Evolutionary conservation across 805 yeast species (phyloP).

Genomic region (Candida mattraensis): DNA sequence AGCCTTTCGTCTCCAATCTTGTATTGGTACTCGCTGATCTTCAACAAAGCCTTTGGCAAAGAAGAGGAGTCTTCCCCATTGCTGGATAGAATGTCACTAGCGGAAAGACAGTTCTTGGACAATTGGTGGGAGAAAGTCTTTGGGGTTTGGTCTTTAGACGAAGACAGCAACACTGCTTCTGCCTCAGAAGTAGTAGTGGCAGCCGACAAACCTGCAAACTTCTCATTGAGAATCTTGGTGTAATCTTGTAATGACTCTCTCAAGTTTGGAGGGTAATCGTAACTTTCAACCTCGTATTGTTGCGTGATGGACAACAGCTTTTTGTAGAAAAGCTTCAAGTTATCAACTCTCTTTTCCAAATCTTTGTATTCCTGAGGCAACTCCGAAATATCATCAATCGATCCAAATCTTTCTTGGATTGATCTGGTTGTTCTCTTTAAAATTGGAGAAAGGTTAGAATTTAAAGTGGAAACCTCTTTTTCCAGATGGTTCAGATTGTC

Average conservation of each 20-base stretch:
- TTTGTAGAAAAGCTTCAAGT: conserved; percentile 58
- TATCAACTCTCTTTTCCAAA: conserved; percentile 67
- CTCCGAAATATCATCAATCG: conserved; percentile 67
- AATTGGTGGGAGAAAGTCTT: conserved; percentile 76
- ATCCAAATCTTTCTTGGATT: conserved; percentile 61
- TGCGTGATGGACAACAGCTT: conserved; percentile 49
- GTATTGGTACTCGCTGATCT: conserved; percentile 54
- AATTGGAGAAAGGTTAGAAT: conserved; percentile 47
- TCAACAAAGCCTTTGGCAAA: conserved; percentile 53
- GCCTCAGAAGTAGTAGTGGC: conserved; percentile 69
- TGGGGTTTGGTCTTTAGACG: conserved; percentile 44
- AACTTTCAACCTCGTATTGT: conserved; percentile 72
- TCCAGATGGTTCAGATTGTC: conserved; percentile 32
- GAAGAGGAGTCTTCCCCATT: conserved; percentile 42
- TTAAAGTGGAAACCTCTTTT: conserved; percentile 36
- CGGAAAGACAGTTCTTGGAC: conserved; percentile 52
- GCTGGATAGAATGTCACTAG: conserved; percentile 44
- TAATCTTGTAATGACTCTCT: conserved; percentile 65
- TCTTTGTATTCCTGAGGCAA: conserved; percentile 71
- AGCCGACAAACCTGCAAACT: conserved; percentile 57
- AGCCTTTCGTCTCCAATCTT: conserved; percentile 68
- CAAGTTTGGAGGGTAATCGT: conserved; percentile 81
- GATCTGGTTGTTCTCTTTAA: conserved; percentile 59
- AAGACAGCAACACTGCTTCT: conserved; percentile 49
- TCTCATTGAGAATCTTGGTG: conserved; percentile 54